These are phyloP conservation scores for Delonix regia DNA, from an alignment of 306 rosid species.

Conservation along the genomic window DNA sequence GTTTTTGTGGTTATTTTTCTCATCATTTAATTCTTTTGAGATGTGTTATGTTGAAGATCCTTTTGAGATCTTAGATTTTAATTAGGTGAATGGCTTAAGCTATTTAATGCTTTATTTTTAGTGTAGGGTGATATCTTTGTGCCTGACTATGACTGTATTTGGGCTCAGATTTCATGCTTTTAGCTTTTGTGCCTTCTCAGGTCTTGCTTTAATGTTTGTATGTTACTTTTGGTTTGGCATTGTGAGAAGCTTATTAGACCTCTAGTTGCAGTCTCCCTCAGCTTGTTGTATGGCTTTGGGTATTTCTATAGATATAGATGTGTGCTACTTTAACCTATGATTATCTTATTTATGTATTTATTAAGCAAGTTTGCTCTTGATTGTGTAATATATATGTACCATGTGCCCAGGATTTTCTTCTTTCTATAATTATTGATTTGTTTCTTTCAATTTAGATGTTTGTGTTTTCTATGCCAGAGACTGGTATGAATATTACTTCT, in stretches of 20 bases:
- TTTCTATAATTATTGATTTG: background rate
- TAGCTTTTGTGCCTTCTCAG: constrained; percentile 11
- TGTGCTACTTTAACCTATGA: background rate
- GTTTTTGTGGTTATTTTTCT: background rate
- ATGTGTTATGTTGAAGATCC: constrained; percentile 1
- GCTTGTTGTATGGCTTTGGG: background rate
- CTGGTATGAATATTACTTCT: background rate
- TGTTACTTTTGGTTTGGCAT: constrained; percentile 12
- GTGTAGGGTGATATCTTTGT: background rate
- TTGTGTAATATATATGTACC: background rate
- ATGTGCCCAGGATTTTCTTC: background rate
- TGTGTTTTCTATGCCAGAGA: constrained; percentile 19
- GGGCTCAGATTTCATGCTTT: background rate
- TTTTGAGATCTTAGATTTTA: constrained; percentile 26
- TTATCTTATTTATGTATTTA: background rate
- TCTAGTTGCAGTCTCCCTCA: background rate
- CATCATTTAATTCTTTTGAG: background rate
- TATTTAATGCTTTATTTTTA: constrained; percentile 2
- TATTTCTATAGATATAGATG: background rate
- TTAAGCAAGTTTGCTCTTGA: background rate
- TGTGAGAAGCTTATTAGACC: constrained; percentile 21
- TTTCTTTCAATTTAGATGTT: constrained; percentile 18
- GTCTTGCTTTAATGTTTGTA: constrained; percentile 27
- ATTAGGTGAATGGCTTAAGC: background rate
- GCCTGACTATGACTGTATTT: background rate